These are phyloP conservation scores for Flaveria brownii DNA, from an alignment of 129 eudicot genomes.

Conservation along the genomic window DNA sequence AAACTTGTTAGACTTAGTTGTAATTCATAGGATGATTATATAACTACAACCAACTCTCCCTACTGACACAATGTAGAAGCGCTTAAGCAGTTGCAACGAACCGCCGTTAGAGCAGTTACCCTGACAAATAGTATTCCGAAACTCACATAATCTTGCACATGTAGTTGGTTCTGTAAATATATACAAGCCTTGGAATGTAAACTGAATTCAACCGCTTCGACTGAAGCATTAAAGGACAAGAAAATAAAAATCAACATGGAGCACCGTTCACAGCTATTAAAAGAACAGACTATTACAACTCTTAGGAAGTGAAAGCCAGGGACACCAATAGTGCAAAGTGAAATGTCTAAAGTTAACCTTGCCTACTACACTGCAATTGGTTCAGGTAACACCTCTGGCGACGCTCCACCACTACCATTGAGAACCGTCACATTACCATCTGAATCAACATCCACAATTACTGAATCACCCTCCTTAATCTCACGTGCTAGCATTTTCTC, in stretches of 20 bases:
- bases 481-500: conserved; percentile 46
- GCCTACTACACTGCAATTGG: conserved; percentile 26
- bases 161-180: conserved; percentile 29
- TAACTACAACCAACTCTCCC: too few species aligned
- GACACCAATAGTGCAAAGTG: background rate
- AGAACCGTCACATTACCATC: conserved; percentile 57
- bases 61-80: too few species aligned
- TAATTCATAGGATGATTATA: too few species aligned
- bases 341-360: background rate
- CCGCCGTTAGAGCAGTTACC: background rate
- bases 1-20: too few species aligned
- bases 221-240: background rate
- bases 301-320: background rate
- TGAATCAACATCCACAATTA: conserved; percentile 38
- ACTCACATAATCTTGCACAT: conserved; percentile 35
- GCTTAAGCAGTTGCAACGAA: too few species aligned
- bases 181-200: conserved; percentile 35
- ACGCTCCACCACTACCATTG: conserved; percentile 60
- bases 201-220: conserved; percentile 28
- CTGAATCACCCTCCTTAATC: conserved; percentile 43
- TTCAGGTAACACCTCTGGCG: conserved; percentile 44
- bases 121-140: background rate
- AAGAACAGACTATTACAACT: conserved; percentile 10
- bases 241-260: background rate
- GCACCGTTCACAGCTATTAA: background rate